Conservation (phyloP, 1,139 yeast genomes). For the Saccharomyces pastorianus region DNA sequence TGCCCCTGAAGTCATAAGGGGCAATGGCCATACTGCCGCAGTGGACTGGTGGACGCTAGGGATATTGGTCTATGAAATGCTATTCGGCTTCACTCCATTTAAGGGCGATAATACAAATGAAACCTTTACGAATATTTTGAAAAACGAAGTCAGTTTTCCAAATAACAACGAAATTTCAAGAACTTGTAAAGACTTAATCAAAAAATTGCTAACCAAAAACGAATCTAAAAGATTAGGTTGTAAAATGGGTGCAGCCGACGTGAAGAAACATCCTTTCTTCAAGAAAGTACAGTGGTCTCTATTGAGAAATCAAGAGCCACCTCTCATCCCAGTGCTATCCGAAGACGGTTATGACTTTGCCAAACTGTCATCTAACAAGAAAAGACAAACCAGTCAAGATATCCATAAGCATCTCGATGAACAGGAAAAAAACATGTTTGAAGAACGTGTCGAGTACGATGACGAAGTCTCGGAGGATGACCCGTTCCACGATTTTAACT, state of each 20-base stretch:
- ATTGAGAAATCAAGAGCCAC: conserved; percentile 84
- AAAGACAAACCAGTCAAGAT: conserved; percentile 12
- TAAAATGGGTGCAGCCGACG: conserved; percentile 88
- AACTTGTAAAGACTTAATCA: conserved; percentile 67
- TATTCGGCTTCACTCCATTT: conserved; percentile 91
- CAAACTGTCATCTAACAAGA: conserved; percentile 24
- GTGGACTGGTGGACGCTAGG: conserved; percentile 99
- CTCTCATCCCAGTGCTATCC: conserved; percentile 83
- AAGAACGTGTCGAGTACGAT: conserved; percentile 31
- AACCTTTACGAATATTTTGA: conserved; percentile 81
- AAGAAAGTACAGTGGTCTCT: conserved; percentile 92
- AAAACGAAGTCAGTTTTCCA: conserved; percentile 70
- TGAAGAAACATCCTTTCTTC: conserved; percentile 83
- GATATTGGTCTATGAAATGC: conserved; percentile 83
- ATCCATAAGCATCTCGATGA: conserved; percentile 15
- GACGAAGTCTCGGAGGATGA: conserved; percentile 39
- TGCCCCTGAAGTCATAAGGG: conserved; percentile 95
- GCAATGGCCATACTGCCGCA: conserved; percentile 94
- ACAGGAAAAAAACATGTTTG: conserved; percentile 37
- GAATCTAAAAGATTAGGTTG: conserved; percentile 85
- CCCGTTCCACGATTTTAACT: conserved; percentile 84
- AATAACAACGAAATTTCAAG: conserved; percentile 51
- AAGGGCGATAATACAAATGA: conserved; percentile 83
- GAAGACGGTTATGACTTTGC: conserved; percentile 42
- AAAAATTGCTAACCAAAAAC: conserved; percentile 76